phyloP scores from a whole-genome alignment of 106 monocot species.

The Iris macrosiphon region DNA sequence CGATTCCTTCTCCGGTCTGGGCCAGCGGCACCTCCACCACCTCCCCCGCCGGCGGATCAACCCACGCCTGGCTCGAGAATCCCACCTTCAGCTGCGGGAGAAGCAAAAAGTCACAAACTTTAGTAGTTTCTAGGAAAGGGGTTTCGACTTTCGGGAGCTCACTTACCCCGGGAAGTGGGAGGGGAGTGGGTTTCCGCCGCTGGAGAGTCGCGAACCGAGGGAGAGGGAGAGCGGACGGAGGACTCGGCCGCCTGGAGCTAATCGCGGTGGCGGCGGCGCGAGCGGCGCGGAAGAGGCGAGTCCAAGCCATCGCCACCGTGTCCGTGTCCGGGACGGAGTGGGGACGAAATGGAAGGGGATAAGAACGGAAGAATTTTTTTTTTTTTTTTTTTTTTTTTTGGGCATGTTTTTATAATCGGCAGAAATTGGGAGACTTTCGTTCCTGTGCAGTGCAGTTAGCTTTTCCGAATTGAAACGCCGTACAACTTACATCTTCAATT shows the following conservation, averaged over 20 bases:
- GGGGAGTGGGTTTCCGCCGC: neutral
- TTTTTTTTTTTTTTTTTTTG: too few relatives aligned
- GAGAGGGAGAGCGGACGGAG: neutral
- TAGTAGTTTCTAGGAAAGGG: too few relatives aligned
- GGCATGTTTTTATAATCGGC: too few relatives aligned
- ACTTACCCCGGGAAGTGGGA: neutral
- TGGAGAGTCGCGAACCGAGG: neutral
- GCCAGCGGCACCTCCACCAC: slow-evolving; percentile 89
- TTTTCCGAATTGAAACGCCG: too few relatives aligned
- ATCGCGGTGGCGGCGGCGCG: neutral
- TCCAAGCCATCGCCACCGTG: neutral
- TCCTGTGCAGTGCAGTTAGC: too few relatives aligned
- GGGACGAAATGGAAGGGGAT: neutral
- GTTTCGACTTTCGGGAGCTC: too few relatives aligned
- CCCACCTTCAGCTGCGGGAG: too few relatives aligned
- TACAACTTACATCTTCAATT: too few relatives aligned
- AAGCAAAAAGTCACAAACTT: too few relatives aligned
- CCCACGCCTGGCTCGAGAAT: slow-evolving; percentile 43
- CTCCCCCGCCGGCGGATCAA: slow-evolving; percentile 31
- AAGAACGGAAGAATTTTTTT: too few relatives aligned
- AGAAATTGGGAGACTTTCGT: too few relatives aligned
- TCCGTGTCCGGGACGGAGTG: neutral
- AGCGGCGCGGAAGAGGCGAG: neutral
- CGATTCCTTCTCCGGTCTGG: slow-evolving; percentile 95
- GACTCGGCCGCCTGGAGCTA: neutral